Conservation (phyloP, 192 early-diverging fungal species). For the Coemansia sp. region DNA sequence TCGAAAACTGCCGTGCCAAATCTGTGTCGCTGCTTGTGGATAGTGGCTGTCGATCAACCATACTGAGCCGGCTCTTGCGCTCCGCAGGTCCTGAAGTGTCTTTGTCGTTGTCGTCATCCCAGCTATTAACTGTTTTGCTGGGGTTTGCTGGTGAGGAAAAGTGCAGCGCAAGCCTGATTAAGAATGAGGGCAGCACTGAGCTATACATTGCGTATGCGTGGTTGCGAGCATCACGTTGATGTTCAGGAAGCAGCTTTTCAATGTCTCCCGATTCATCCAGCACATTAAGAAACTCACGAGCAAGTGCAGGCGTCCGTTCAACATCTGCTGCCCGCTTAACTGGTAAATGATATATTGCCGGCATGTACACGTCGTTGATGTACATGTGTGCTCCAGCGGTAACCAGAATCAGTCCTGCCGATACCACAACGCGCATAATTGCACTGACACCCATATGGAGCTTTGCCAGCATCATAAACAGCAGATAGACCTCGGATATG, state of each 20-base stretch:
- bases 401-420: constrained; percentile 42
- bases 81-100: not conserved
- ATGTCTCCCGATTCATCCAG: not conserved
- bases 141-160: constrained; percentile 1
- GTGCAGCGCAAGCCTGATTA: constrained; percentile 10
- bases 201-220: constrained; percentile 36
- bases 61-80: not conserved
- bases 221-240: constrained; percentile 9
- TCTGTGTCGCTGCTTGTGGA: not conserved
- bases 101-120: not conserved
- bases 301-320: constrained; percentile 21
- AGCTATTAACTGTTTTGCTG: not conserved
- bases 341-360: constrained; percentile 56
- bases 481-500: constrained; percentile 70
- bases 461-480: constrained; percentile 64
- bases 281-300: constrained; percentile 34
- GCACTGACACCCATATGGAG: constrained; percentile 38
- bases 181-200: constrained; percentile 22
- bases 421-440: constrained; percentile 47
- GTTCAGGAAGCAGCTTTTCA: not conserved
- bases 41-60: not conserved
- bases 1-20: constrained; percentile 19
- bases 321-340: constrained; percentile 36
- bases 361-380: constrained; percentile 57
- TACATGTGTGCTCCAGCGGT: constrained; percentile 57